These are phyloP conservation scores for Sporothrix sp. DNA, from an alignment of 2,329 filamentous ascomycete species.

Conservation along the genomic window DNA sequence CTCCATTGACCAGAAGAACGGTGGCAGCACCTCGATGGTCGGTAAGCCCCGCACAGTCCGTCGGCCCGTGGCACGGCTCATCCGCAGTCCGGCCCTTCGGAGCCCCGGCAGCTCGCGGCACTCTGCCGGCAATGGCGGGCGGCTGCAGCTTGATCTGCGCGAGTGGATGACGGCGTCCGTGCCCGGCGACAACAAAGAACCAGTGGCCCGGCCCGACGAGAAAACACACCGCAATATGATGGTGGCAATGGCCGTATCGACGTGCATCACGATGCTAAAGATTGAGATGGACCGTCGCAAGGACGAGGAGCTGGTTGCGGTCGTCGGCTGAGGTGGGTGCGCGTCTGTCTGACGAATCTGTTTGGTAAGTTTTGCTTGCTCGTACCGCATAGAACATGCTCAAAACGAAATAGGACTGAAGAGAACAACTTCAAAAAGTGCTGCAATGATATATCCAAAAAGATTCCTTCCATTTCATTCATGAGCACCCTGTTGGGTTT, in stretches of 20 bases:
- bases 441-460: no score
- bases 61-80: slow-evolving; percentile 32
- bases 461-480: no score
- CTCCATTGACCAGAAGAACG: not conserved
- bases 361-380: not conserved
- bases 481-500: no score
- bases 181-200: slow-evolving; percentile 10
- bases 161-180: slow-evolving; percentile 27
- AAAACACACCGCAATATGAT: slow-evolving; percentile 29
- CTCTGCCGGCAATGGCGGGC: slow-evolving; percentile 41
- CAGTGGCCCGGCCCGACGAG: slow-evolving; percentile 12
- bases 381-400: not conserved
- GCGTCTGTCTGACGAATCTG: not conserved
- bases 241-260: slow-evolving; percentile 44
- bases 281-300: slow-evolving; percentile 52
- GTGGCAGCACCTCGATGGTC: slow-evolving; percentile 2
- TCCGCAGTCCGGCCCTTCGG: slow-evolving; percentile 32
- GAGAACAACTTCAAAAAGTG: no score
- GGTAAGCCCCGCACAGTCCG: slow-evolving; percentile 25
- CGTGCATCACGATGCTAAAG: slow-evolving; percentile 53
- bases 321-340: not conserved
- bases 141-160: slow-evolving; percentile 29
- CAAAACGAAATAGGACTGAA: no score
- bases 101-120: slow-evolving; percentile 29
- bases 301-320: slow-evolving; percentile 37